A percentile compares a stretch with the other conserved stretches of the same genome.
phyloP scores from a whole-genome alignment of 495 filamentous ascomycete species.

The Chaetomidium leptoderma region DNA sequence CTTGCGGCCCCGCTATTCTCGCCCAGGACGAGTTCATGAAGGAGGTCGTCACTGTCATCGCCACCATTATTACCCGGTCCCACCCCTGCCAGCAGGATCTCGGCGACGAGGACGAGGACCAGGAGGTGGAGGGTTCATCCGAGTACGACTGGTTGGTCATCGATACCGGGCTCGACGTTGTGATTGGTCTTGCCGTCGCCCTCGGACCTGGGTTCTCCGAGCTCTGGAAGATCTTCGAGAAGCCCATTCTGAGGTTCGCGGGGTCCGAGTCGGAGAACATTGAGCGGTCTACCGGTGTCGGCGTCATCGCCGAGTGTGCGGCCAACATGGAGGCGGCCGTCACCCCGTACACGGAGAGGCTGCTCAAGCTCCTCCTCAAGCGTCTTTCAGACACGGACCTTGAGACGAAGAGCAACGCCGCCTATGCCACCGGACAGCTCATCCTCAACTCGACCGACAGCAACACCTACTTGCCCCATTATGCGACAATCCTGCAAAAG shows the following conservation, averaged over 20 bases:
- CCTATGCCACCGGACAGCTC: slow-evolving; percentile 82
- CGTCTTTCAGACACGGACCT: slow-evolving; percentile 83
- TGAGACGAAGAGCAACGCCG: slow-evolving; percentile 91
- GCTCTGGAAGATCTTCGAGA: slow-evolving; percentile 90
- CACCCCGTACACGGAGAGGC: slow-evolving; percentile 67
- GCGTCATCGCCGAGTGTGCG: slow-evolving; percentile 88
- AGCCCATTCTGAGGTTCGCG: slow-evolving; percentile 81
- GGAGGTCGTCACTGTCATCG: slow-evolving; percentile 57
- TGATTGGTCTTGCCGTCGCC: slow-evolving; percentile 75
- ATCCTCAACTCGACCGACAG: slow-evolving; percentile 71
- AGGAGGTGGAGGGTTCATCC: slow-evolving; percentile 67
- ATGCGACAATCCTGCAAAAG: slow-evolving; percentile 69
- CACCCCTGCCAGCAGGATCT: slow-evolving; percentile 92
- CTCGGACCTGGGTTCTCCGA: slow-evolving; percentile 77
- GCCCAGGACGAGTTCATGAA: slow-evolving; percentile 59
- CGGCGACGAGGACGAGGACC: slow-evolving; percentile 67
- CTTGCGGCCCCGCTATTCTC: slow-evolving; percentile 86
- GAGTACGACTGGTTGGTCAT: slow-evolving; percentile 98
- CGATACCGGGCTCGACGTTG: slow-evolving; percentile 86
- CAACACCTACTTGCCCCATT: slow-evolving; percentile 65
- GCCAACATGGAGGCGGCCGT: slow-evolving; percentile 73
- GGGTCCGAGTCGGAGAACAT: slow-evolving; percentile 69
- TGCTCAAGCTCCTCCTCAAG: slow-evolving; percentile 80
- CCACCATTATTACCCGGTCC: slow-evolving; percentile 75
- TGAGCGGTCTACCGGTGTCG: slow-evolving; percentile 84